A percentile compares a stretch with the other conserved stretches of the same genome.
These are phyloP conservation scores for Emergomyces orientalis DNA, from an alignment of 2,329 filamentous ascomycete species.

Conservation along the genomic window DNA sequence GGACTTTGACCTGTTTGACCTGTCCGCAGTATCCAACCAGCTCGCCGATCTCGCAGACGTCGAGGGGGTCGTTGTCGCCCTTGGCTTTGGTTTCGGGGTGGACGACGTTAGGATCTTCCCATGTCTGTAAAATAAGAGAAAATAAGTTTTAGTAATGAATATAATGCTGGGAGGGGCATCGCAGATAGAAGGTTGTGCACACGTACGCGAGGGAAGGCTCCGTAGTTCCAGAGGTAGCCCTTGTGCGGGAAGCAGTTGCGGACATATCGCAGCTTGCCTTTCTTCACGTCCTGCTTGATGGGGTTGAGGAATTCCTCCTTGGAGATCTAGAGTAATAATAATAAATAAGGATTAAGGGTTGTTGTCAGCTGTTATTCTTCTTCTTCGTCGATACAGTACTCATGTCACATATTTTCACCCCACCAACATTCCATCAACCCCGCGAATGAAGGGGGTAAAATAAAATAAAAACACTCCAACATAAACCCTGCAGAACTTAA, in stretches of 20 bases:
- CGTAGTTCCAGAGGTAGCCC: conserved; percentile 99
- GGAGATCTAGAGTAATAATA: conserved; percentile 60
- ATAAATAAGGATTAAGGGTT: not conserved
- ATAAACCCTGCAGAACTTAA: not conserved
- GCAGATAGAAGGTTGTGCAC: conserved; percentile 11
- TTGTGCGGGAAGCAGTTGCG: conserved; percentile 99
- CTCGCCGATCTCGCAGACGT: conserved; percentile 99
- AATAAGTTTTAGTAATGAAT: too few relatives aligned
- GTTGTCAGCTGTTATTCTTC: not conserved
- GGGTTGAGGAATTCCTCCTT: conserved; percentile 98
- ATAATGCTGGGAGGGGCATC: not conserved
- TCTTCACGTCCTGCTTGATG: conserved; percentile 99
- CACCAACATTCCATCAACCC: conserved; percentile 1
- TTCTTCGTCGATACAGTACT: not conserved
- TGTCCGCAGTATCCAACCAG: conserved; percentile 91
- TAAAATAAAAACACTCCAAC: not conserved
- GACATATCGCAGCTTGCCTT: conserved; percentile 98
- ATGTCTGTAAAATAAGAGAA: conserved; percentile 55
- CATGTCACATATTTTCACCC: not conserved
- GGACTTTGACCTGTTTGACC: conserved; percentile 99
- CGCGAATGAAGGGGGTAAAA: not conserved
- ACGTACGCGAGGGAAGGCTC: conserved; percentile 91
- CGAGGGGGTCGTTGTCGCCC: conserved; percentile 97
- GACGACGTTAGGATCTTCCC: conserved; percentile 93
- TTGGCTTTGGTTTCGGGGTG: conserved; percentile 99